These are phyloP conservation scores for Camellia japonica DNA, from an alignment of 148 eudicot species.

Conservation along the genomic window DNA sequence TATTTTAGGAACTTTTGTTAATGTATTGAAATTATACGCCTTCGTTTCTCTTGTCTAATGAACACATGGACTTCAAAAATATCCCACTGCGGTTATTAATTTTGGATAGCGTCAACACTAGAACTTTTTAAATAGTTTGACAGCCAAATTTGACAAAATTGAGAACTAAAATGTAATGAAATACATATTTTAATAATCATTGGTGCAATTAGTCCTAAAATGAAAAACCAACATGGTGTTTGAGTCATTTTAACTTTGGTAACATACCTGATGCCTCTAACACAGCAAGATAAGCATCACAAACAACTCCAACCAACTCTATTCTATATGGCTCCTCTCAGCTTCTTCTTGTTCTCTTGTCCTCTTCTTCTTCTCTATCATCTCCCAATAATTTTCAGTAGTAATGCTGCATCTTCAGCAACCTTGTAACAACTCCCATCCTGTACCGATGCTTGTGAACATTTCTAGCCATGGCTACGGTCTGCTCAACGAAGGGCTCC, in stretches of 20 bases:
- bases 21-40: too few relatives aligned
- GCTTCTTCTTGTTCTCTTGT: constrained; percentile 27
- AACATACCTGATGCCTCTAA: constrained; percentile 78
- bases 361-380: constrained; percentile 40
- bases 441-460: constrained; percentile 68
- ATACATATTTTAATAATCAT: too few relatives aligned
- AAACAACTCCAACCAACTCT: constrained; percentile 90
- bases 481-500: constrained; percentile 83
- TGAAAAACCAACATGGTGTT: too few relatives aligned
- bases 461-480: constrained; percentile 71
- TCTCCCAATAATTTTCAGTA: constrained; percentile 74
- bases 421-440: constrained; percentile 79
- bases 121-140: too few relatives aligned
- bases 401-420: constrained; percentile 43
- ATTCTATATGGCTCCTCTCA: constrained; percentile 66
- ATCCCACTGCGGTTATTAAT: too few relatives aligned
- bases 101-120: too few relatives aligned
- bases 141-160: too few relatives aligned
- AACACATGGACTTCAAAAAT: too few relatives aligned
- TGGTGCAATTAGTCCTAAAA: too few relatives aligned
- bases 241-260: not conserved
- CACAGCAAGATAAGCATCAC: constrained; percentile 89
- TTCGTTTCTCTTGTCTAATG: too few relatives aligned
- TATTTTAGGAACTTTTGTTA: too few relatives aligned
- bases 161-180: too few relatives aligned